phyloP scores from a whole-genome alignment of 2,329 filamentous ascomycete genomes.

The Didymella pinodella region DNA sequence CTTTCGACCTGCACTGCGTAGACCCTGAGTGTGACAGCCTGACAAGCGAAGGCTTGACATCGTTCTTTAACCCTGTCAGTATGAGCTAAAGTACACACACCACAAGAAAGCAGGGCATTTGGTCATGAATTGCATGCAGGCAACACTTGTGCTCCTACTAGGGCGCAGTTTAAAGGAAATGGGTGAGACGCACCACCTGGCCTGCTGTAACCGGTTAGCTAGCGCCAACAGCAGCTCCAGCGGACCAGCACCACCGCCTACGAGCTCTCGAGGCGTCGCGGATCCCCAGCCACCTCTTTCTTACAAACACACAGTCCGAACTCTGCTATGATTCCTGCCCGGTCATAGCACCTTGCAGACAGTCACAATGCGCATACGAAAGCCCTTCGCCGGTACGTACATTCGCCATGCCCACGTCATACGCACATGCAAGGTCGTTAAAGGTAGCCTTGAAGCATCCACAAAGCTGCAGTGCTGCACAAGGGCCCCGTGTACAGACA shows the following conservation, averaged over 20 bases:
- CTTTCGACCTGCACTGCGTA: constrained; percentile 9
- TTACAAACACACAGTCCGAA: background rate
- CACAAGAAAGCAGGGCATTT: background rate
- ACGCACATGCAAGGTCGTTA: constrained; percentile 21
- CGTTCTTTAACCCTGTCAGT: background rate
- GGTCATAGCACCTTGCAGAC: constrained; percentile 20
- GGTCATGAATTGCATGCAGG: background rate
- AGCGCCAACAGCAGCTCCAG: constrained; percentile 12
- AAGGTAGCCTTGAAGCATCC: background rate
- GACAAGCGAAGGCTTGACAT: background rate
- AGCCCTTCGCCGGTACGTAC: constrained; percentile 82
- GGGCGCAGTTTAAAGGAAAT: background rate
- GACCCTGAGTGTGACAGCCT: constrained; percentile 13
- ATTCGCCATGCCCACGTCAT: constrained; percentile 20
- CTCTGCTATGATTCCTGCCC: constrained; percentile 21
- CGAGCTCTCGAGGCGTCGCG: constrained; percentile 12
- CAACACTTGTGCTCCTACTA: background rate
- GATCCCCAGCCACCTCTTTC: constrained; percentile 16
- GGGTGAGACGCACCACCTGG: constrained; percentile 13
- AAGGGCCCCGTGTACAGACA: too few relatives aligned
- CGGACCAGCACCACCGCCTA: constrained; percentile 15
- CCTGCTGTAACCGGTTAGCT: constrained; percentile 14
- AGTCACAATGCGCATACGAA: constrained; percentile 77
- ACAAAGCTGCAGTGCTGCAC: background rate
- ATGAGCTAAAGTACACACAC: background rate